These are phyloP conservation scores for Neurospora sp. DNA, from an alignment of 495 filamentous ascomycete genomes.

Conservation along the genomic window DNA sequence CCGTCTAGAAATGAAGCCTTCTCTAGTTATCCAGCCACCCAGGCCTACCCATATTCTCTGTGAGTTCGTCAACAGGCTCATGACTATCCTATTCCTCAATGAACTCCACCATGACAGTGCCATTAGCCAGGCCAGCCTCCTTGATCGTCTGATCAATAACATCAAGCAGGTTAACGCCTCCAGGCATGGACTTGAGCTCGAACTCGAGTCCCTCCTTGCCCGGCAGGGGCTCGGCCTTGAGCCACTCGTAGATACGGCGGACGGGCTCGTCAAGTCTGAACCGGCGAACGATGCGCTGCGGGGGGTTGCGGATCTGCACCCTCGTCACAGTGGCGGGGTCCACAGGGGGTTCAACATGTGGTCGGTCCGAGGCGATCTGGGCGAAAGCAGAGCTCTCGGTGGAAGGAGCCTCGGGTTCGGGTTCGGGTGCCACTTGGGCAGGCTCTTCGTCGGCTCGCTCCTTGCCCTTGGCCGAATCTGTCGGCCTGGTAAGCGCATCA, in stretches of 20 bases:
- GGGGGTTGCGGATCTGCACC: conserved; percentile 80
- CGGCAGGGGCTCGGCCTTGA: conserved; percentile 71
- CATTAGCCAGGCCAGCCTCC: conserved; percentile 80
- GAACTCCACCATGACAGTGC: conserved; percentile 87
- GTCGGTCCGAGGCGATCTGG: conserved; percentile 56
- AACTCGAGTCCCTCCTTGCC: conserved; percentile 71
- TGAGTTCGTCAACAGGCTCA: not conserved
- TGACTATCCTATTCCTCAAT: conserved; percentile 43
- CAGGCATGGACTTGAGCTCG: conserved; percentile 60
- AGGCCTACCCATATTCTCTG: not conserved
- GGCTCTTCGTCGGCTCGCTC: conserved; percentile 32
- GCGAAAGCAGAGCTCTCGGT: conserved; percentile 42
- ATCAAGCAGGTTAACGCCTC: conserved; percentile 75
- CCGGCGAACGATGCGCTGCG: conserved; percentile 69
- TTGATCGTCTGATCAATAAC: conserved; percentile 59
- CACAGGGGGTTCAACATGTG: conserved; percentile 66
- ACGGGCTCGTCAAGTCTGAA: conserved; percentile 78
- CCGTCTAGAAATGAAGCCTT: not conserved
- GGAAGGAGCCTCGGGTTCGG: conserved; percentile 11
- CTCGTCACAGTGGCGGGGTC: conserved; percentile 66
- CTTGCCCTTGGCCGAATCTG: conserved; percentile 50
- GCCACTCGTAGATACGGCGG: conserved; percentile 83
- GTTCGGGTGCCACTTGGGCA: not conserved
- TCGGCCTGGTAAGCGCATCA: conserved; percentile 65
- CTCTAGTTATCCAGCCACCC: not conserved